phyloP scores from a whole-genome alignment of 2,329 filamentous ascomycete species.

The Lecanicillium sp. region DNA sequence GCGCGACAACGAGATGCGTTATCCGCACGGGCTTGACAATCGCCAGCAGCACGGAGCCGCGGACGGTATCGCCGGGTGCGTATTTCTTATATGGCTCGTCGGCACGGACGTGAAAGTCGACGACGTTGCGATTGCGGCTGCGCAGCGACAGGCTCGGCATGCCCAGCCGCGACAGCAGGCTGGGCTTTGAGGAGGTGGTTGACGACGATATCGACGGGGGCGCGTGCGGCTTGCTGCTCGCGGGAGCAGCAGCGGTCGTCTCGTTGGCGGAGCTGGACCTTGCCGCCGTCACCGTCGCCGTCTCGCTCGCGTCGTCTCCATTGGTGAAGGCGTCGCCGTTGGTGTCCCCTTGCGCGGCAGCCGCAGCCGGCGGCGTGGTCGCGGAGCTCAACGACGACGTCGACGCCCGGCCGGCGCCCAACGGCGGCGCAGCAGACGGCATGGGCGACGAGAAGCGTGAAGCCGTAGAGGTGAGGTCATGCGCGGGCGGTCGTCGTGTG shows the following conservation, averaged over 20 bases:
- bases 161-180: conserved; percentile 45
- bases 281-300: not conserved
- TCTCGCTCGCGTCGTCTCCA: not conserved
- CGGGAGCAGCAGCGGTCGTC: conserved; percentile 1
- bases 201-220: conserved; percentile 15
- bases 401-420: not conserved
- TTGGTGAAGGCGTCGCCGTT: not conserved
- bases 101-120: conserved; percentile 71
- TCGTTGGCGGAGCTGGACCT: conserved; percentile 1
- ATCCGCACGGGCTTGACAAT: conserved; percentile 68
- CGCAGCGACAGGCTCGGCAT: conserved; percentile 42
- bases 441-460: conserved; percentile 8
- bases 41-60: conserved; percentile 64
- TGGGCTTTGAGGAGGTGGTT: conserved; percentile 18
- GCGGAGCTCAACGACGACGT: not conserved
- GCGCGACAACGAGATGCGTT: conserved; percentile 69
- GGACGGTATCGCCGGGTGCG: conserved; percentile 65
- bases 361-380: too few species aligned
- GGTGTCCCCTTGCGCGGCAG: not conserved
- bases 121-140: conserved; percentile 53
- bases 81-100: conserved; percentile 74
- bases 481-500: not conserved
- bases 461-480: conserved; percentile 5
- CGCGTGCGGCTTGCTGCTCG: conserved; percentile 3
- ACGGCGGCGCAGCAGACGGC: conserved; percentile 6